phyloP scores from a whole-genome alignment of 2,329 filamentous ascomycete genomes.

The Atkinsonella hypoxylon region DNA sequence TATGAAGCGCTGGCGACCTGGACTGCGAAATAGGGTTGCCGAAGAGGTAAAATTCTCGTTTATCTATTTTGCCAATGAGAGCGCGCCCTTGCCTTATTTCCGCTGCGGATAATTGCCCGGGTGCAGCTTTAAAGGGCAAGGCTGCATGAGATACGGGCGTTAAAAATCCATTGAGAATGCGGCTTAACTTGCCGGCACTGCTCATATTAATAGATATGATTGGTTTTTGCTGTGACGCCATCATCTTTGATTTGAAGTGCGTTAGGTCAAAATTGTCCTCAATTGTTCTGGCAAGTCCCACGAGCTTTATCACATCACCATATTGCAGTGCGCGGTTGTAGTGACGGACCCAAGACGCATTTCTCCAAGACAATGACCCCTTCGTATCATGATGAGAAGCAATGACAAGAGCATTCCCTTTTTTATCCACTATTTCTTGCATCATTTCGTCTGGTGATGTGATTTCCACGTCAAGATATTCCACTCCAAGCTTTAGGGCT shows the following conservation, averaged over 20 bases:
- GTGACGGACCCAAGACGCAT: conserved; percentile 81
- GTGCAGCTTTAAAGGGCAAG: conserved; percentile 86
- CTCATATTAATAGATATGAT: conserved; percentile 97
- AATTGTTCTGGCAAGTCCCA: conserved; percentile 63
- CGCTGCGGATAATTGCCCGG: conserved; percentile 79
- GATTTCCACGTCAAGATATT: conserved; percentile 91
- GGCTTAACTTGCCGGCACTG: conserved; percentile 70
- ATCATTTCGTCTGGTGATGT: conserved; percentile 70
- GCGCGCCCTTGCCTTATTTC: conserved; percentile 75
- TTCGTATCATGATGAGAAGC: conserved; percentile 89
- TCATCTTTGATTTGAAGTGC: conserved; percentile 69
- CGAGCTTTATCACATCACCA: conserved; percentile 88
- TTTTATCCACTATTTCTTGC: conserved; percentile 50
- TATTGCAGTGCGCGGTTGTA: conserved; percentile 86
- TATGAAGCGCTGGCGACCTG: conserved; percentile 81
- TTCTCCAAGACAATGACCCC: conserved; percentile 71
- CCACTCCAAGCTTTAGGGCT: conserved; percentile 72
- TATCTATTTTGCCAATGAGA: conserved; percentile 65
- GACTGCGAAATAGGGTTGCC: conserved; percentile 75
- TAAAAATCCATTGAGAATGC: conserved; percentile 83
- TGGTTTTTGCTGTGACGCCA: conserved; percentile 61
- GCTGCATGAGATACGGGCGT: conserved; percentile 86
- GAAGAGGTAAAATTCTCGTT: conserved; percentile 75
- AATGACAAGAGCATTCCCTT: conserved; percentile 71
- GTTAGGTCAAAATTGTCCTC: conserved; percentile 81